Base-by-base conservation (phyloP, 1,284 basidiomycete genomes). In the Moniliella sp. region DNA sequence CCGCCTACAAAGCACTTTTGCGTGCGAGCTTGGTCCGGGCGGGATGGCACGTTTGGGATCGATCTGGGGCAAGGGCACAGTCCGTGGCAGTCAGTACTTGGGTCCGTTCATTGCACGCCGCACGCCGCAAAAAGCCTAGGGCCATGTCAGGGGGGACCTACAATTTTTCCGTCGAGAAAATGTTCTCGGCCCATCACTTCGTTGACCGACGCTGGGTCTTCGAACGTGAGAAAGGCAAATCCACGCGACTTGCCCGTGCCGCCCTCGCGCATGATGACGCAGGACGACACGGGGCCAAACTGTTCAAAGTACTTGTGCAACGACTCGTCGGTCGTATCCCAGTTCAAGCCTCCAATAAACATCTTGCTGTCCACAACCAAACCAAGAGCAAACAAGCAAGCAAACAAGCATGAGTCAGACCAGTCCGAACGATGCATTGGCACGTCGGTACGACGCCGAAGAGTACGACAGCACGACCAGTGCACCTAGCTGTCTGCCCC, bases 41-140 rank as follows among this genome's bases (percentile, higher is more conserved):
- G 72, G 9, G 91, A 88, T 45, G 97, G 93, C 4, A 88, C 91
- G 76, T 65, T 99, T 99, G 8, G 91, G 91, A 57, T 99, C 91
- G 61, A 99, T 99, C 86, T 94, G 61, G n/a, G 35, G 34, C 9
- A 13, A 28, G 15, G 11, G n/a, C n/a, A n/a, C n/a, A n/a, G n/a
- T n/a, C n/a, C n/a, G n/a, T n/a, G 19, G 13, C 27, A 17, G 26
- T 10, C n/a, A n/a, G n/a, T n/a, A n/a, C n/a, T n/a, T n/a, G n/a
- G n/a, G n/a, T n/a, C n/a, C n/a, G n/a, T n/a, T n/a, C n/a, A 15
- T n/a, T n/a, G 30, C 19, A 26, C 14, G 21, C 15, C 27, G 23
- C 15, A 21, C 14, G n/a, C n/a, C n/a, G n/a, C n/a, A n/a, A n/a
- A n/a, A n/a, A n/a, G n/a, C n/a, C n/a, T 15, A 28, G 31, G 26